Evolutionary conservation across 164 flowering plant genomes (phyloP), one percentile per base, ranked within the genome.

Genomic region (Magnolia officinalis): DNA sequence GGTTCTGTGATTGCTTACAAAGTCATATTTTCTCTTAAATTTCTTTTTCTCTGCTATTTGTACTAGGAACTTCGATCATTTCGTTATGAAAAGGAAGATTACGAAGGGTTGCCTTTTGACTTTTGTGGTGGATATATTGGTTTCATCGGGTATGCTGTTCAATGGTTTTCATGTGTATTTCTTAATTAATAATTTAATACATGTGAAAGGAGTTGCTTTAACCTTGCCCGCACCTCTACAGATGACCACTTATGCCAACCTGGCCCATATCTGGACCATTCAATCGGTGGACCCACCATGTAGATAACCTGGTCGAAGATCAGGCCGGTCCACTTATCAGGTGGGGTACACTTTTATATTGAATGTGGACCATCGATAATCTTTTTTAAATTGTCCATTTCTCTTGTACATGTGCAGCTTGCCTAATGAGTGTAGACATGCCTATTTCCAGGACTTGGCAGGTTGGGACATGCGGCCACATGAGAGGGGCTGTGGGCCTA

Each of bases 91-190:
- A 85, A 88, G 77, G 83, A 87, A 71, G 98, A 96, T 74, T 93
- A 82, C 73, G 87, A 90, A 80, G 99, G 94, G 52, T 78, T 96
- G 72, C 99, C 99, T 20, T 96, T 96, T 82, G 95, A 93, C 78
- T 96, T 96, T 75, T 85, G 85, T 81, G 98, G 99, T 77, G 98
- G 99, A 80, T 96, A 86, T 84, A 80, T 96, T 84, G 99, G 99
- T 72, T 94, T 89, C 80, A 80, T 96, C 6, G 99, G 99, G 99
- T 93, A 89, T 71, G 92, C 73, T 24, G 7, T 21, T 52, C 37
- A 21, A 23, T 13, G 71, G 50, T 68, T 68, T 37, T 10, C 24
- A n/a, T 24, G 26, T 65, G 50, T 29, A 29, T 68, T 68, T 68
- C 49, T 4, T 68, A 14, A 55, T 55, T 55, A 55, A 16, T 55